These are phyloP conservation scores for Aspergillus indologenus DNA, from an alignment of 495 filamentous ascomycete genomes.

Conservation along the genomic window DNA sequence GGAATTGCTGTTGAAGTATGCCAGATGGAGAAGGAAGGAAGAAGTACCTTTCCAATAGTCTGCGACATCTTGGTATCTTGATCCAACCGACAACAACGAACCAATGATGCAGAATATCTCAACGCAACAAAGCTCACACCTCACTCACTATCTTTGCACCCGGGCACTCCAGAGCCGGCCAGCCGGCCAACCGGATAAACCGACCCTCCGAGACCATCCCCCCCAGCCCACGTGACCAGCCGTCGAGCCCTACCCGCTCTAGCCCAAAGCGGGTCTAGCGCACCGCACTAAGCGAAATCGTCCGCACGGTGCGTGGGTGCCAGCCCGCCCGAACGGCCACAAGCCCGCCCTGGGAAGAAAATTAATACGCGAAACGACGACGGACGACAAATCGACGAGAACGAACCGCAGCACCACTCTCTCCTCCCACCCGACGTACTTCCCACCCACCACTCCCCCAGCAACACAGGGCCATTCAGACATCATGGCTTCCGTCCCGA, in stretches of 20 bases:
- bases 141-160: no score
- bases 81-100: background rate
- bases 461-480: conserved; percentile 46
- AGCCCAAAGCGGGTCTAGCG: conserved; percentile 17
- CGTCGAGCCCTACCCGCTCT: conserved; percentile 27
- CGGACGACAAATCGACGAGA: conserved; percentile 18
- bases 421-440: conserved; percentile 9
- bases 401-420: no score
- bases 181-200: no score
- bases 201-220: background rate
- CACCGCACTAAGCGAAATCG: conserved; percentile 43
- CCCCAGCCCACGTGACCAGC: conserved; percentile 16
- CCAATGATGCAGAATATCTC: background rate
- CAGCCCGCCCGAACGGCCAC: conserved; percentile 12
- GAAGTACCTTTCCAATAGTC: conserved; percentile 44
- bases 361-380: conserved; percentile 15
- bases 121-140: background rate
- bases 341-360: no score
- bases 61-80: conserved; percentile 38
- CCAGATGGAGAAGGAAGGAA: background rate
- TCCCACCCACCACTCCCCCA: conserved; percentile 33
- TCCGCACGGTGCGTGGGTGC: conserved; percentile 31
- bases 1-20: no score
- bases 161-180: no score
- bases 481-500: conserved; percentile 77